A percentile compares a stretch with the other conserved stretches of the same genome.
Evolutionary conservation across 371 early-diverging fungal species (phyloP).

Genomic region (Apophysomyces variabilis): DNA sequence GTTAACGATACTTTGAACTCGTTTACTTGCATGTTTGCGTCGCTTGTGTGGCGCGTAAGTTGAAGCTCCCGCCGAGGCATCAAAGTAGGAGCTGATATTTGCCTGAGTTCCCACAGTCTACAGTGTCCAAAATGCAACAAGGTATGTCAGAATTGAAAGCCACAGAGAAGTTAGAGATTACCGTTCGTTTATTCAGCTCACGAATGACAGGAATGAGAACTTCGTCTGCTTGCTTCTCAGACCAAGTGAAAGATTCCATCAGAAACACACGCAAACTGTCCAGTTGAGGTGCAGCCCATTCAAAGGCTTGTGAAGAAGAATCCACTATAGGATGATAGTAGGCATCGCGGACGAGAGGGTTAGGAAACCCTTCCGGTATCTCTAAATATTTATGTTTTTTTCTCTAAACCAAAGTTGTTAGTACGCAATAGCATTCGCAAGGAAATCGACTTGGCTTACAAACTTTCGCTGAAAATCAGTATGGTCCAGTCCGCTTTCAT

Average conservation of each 20-base stretch:
- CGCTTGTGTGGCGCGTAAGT: constrained; percentile 20
- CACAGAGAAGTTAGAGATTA: constrained; percentile 15
- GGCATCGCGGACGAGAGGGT: constrained; percentile 74
- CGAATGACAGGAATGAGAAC: constrained; percentile 81
- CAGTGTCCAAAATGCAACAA: neutral
- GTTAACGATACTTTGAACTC: constrained; percentile 42
- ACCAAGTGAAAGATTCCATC: constrained; percentile 51
- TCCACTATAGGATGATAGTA: constrained; percentile 86
- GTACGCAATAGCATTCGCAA: constrained; percentile 18
- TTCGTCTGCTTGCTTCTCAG: constrained; percentile 55
- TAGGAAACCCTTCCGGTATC: constrained; percentile 80
- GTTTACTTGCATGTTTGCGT: constrained; percentile 46
- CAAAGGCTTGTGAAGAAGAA: constrained; percentile 62
- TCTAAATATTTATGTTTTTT: constrained; percentile 55
- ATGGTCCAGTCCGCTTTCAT: constrained; percentile 51
- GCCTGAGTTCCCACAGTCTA: constrained; percentile 42
- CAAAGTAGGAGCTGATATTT: constrained; percentile 52
- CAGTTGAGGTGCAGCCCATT: constrained; percentile 88
- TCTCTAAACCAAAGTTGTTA: constrained; percentile 35
- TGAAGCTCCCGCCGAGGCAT: constrained; percentile 25
- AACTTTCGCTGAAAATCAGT: constrained; percentile 61
- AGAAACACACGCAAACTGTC: constrained; percentile 72
- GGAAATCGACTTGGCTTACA: constrained; percentile 45
- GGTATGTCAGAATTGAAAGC: neutral
- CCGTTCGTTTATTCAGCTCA: constrained; percentile 63